Conservation (phyloP, 108 stramenopile genomes). For the Discostella stelligeroides region DNA sequence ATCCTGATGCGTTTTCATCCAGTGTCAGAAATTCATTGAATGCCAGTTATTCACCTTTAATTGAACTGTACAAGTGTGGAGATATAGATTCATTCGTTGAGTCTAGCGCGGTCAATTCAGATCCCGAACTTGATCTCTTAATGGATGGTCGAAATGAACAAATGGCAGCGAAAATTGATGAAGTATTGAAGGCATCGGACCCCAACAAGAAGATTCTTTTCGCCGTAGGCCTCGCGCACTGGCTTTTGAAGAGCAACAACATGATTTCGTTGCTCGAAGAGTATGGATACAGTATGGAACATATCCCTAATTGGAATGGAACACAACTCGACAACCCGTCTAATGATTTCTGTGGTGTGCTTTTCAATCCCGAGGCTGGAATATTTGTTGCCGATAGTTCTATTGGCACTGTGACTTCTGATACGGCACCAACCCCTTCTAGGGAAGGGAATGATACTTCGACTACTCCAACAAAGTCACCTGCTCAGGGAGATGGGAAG, state of each 20-base stretch:
- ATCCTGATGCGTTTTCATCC: too few relatives aligned
- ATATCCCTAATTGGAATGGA: conserved; percentile 13
- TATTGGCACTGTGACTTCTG: too few relatives aligned
- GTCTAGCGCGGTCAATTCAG: not conserved
- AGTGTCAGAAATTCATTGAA: not conserved
- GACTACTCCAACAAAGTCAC: too few relatives aligned
- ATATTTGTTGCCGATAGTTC: not conserved
- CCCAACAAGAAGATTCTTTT: conserved; percentile 21
- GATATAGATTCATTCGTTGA: not conserved
- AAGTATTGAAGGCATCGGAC: not conserved
- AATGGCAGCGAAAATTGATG: conserved; percentile 25
- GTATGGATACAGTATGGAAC: conserved; percentile 29
- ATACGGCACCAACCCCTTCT: too few relatives aligned
- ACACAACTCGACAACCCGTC: conserved; percentile 15
- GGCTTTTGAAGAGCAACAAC: conserved; percentile 13
- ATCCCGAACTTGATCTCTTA: conserved; percentile 8
- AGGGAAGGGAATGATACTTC: not conserved
- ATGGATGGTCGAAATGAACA: conserved; percentile 5
- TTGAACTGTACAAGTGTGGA: conserved; percentile 4
- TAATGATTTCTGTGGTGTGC: conserved; percentile 20
- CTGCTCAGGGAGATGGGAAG: too few relatives aligned
- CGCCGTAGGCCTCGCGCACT: conserved; percentile 23
- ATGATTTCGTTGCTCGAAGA: conserved; percentile 12
- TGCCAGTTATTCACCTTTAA: not conserved
- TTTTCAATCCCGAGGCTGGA: not conserved